Evolutionary conservation across 768 basidiomycete species (phyloP), one percentile per base, ranked within the genome.

Genomic region (Kwoniella botswanensis): DNA sequence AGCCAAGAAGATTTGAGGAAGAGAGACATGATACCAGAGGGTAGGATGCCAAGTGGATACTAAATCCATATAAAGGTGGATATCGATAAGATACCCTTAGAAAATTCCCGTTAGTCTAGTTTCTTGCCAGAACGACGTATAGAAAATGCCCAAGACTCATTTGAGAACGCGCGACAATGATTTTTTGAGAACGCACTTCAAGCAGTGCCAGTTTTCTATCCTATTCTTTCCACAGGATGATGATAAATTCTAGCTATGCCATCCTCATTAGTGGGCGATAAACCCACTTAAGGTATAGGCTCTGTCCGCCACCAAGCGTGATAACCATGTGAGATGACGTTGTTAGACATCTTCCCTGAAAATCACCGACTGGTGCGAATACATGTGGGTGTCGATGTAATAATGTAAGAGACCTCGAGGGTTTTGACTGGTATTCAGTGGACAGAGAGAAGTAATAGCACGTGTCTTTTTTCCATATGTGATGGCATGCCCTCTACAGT

Each of bases 81-180:
- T 61, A 61, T 61, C 59, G 59, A 61, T 61, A 61, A 61, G 59
- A 61, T 61, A 61, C 59, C 59, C 59, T 61, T 17, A 26, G 9
- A 22, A 22, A 9, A 18, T 18, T 22, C 15, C 59, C 59, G 35
- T 43, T 50, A 50, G 46, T 50, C 46, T 50, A 18, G 13, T 50
- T 11, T 4, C 18, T 18, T 18, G 46, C 4, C 46, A 4, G 1
- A 18, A 50, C 46, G 46, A 50, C 35, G 35, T 4, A 35, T 35
- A 9, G 35, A 6, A 35, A 35, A 35, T 35, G 35, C 35, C 35
- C 35, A 35, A 35, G 7, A 35, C 35, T 35, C 35, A 35, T 35
- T 35, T 35, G 35, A 35, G 35, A 35, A 35, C 35, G 35, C 35
- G 35, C 35, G 35, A 35, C 35, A 35, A 35, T 35, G 6, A 35